Evolutionary conservation across 768 basidiomycete genomes (phyloP).

Genomic region (Hygrocybe coccinea): DNA sequence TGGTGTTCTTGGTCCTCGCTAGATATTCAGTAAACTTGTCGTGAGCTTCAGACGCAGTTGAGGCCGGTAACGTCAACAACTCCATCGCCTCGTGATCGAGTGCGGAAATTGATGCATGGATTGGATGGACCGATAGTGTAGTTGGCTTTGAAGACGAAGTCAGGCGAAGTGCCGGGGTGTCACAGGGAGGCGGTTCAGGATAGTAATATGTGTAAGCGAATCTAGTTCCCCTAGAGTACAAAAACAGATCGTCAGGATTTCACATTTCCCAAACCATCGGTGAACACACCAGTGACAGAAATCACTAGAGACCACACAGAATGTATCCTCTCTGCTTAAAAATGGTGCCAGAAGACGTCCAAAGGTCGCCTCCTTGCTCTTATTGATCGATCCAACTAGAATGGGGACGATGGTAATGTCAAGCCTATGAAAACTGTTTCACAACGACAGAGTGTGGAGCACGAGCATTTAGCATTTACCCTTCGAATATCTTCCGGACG

Average conservation of each 20-base stretch:
- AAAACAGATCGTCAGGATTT: neutral
- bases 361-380: slow-evolving; percentile 53
- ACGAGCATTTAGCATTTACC: slow-evolving; percentile 40
- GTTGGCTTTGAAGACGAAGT: slow-evolving; percentile 39
- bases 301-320: slow-evolving; percentile 90
- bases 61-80: slow-evolving; percentile 53
- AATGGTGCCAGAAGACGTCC: slow-evolving; percentile 77
- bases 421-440: slow-evolving; percentile 36
- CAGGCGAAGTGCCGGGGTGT: slow-evolving; percentile 45
- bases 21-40: slow-evolving; percentile 63
- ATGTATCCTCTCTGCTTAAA: slow-evolving; percentile 68
- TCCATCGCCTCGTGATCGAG: slow-evolving; percentile 88
- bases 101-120: slow-evolving; percentile 75
- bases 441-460: neutral
- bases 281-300: slow-evolving; percentile 90
- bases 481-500: slow-evolving; percentile 77
- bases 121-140: slow-evolving; percentile 47
- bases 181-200: slow-evolving; percentile 51
- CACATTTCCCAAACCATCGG: neutral
- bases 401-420: slow-evolving; percentile 86
- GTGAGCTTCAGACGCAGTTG: slow-evolving; percentile 53
- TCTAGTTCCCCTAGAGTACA: slow-evolving; percentile 61
- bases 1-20: slow-evolving; percentile 80
- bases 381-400: slow-evolving; percentile 74
- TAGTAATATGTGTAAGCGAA: slow-evolving; percentile 89